Percentiles rank a stretch among this genome's conserved stretches.
Evolutionary conservation across 495 filamentous ascomycete species (phyloP).

Genomic region (Elasticomyces elasticus): DNA sequence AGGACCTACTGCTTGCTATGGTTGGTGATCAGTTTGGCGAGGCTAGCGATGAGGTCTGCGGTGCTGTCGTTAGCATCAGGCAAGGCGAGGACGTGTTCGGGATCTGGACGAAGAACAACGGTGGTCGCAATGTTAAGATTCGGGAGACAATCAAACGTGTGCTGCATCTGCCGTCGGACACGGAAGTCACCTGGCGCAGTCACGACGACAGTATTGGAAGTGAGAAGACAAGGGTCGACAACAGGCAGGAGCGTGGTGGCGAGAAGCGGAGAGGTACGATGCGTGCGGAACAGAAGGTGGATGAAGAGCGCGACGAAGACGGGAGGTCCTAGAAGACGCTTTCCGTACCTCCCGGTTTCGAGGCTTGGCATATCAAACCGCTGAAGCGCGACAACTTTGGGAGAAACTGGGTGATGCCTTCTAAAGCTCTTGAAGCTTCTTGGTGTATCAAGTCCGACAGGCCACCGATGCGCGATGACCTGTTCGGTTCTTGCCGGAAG

Average conservation of each 20-base stretch:
- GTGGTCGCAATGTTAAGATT: constrained; percentile 90
- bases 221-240: constrained; percentile 33
- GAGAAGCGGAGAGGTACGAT: constrained; percentile 20
- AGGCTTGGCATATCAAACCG: too few species aligned
- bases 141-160: constrained; percentile 91
- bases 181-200: constrained; percentile 86
- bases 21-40: constrained; percentile 93
- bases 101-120: constrained; percentile 90
- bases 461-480: too few species aligned
- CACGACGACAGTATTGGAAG: constrained; percentile 52
- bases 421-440: too few species aligned
- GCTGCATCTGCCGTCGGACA: constrained; percentile 74
- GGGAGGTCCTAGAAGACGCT: not conserved
- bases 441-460: too few species aligned
- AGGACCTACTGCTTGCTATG: constrained; percentile 84
- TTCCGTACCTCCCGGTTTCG: too few species aligned
- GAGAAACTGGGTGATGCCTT: too few species aligned
- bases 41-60: constrained; percentile 88
- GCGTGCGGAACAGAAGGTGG: not conserved
- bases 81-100: constrained; percentile 95
- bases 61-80: constrained; percentile 83
- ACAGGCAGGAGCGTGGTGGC: constrained; percentile 20
- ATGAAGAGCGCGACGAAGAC: not conserved
- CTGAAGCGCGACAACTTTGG: too few species aligned
- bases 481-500: too few species aligned